A percentile compares a stretch with the other conserved stretches of the same genome.
Conservation (phyloP, 345 rosid species). For the Erysimum cheiranthoides region DNA sequence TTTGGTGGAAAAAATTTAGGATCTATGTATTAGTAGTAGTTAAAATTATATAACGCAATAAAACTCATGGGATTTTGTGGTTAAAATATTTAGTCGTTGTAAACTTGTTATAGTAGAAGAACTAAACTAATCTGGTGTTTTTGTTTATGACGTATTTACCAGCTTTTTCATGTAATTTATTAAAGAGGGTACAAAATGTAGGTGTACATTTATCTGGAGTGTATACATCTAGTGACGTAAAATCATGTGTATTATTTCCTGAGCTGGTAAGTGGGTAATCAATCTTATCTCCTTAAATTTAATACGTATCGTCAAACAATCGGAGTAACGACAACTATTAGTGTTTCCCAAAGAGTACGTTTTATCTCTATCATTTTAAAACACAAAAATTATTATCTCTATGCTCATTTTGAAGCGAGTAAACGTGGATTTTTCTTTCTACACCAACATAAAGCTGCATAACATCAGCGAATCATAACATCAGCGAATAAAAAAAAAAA, state of each 20-base stretch:
- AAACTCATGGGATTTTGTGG: background rate
- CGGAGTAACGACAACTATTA: background rate
- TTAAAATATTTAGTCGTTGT: background rate
- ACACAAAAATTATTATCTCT: background rate
- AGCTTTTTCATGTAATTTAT: background rate
- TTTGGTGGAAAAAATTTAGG: background rate
- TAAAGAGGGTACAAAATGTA: background rate
- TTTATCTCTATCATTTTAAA: too few relatives aligned
- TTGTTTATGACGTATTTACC: background rate
- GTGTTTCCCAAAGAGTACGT: too few relatives aligned
- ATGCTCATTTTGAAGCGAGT: background rate
- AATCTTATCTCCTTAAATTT: background rate
- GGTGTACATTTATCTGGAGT: background rate
- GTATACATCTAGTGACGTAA: background rate
- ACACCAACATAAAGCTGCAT: constrained; percentile 28
- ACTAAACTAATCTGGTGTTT: background rate
- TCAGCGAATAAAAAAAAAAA: too few relatives aligned
- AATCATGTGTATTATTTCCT: background rate
- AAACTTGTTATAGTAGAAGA: background rate
- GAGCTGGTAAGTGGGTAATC: background rate
- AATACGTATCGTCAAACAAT: background rate
- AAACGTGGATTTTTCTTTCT: background rate
- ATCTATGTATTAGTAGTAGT: background rate
- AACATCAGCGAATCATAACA: background rate
- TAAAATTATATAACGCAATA: constrained; percentile 6